phyloP scores from a whole-genome alignment of 75 land plant genomes.

The Picea sitchensis region DNA sequence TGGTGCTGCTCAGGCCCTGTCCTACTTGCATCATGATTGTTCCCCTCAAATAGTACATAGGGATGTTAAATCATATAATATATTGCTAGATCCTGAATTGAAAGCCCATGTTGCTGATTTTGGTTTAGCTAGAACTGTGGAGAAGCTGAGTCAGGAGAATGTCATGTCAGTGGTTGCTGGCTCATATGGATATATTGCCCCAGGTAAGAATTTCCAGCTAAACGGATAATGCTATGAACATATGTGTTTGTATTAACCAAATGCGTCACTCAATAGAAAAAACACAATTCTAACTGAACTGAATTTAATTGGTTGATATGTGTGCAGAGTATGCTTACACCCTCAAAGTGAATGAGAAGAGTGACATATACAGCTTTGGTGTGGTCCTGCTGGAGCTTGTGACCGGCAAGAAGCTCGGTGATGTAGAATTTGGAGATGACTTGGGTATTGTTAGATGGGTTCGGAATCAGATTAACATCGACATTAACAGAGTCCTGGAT shows the following conservation, averaged over 20 bases:
- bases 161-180: slow-evolving; percentile 62
- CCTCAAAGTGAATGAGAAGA: slow-evolving; percentile 32
- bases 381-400: slow-evolving; percentile 37
- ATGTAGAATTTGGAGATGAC: slow-evolving; percentile 29
- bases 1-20: slow-evolving; percentile 57
- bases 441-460: slow-evolving; percentile 29
- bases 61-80: slow-evolving; percentile 73
- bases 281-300: not conserved
- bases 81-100: slow-evolving; percentile 48
- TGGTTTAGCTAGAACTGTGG: slow-evolving; percentile 51
- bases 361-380: slow-evolving; percentile 41
- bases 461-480: slow-evolving; percentile 13
- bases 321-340: slow-evolving; percentile 36
- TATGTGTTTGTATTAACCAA: no score
- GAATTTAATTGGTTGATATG: not conserved
- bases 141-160: slow-evolving; percentile 34
- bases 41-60: slow-evolving; percentile 59
- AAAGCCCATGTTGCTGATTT: slow-evolving; percentile 61
- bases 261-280: no score
- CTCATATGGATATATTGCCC: slow-evolving; percentile 57
- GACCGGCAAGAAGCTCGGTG: slow-evolving; percentile 27
- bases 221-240: not conserved
- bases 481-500: not conserved
- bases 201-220: slow-evolving; percentile 3
- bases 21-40: slow-evolving; percentile 73